Base-by-base conservation (phyloP, 2,329 filamentous ascomycete species). In the Ophiostoma himal-ulmi region DNA sequence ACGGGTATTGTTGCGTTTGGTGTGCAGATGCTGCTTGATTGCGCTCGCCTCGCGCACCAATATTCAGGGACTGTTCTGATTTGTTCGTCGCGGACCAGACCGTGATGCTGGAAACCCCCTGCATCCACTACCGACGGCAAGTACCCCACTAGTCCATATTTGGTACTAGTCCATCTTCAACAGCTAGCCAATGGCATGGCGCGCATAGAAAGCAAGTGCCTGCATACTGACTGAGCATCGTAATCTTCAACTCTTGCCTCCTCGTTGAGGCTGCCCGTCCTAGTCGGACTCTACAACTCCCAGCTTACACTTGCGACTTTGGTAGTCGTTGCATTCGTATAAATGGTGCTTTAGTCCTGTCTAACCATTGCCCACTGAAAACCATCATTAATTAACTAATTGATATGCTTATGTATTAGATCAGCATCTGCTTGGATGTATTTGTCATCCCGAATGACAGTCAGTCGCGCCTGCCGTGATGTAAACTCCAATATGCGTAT, bases 11-110 rank as follows among this genome's bases (percentile, higher is more conserved):
- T 26, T 22, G 20, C 22, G n/a, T 57, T 20, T 8, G 14, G 14
- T 44, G 39, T 57, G 26, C 13, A 22, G 48, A 22, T 57, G 37
- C 44, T 36, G 14, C 5, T 57, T 1, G 10, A 44, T 17, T 5
- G 39, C 14, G 39, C 26, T 30, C 26, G 1, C 26, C 26, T 30
- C 26, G 26, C 30, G 30, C 30, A 30, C 30, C 30, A 30, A 64
- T 39, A 37, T n/a, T 17, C 14, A 64, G 30, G 34, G 60, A 44
- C 20, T 41, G 30, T 13, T 68, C n/a, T 70, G 69, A 70, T 68
- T 44, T 57, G 67, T 17, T 65, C 69, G 66, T 68, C n/a, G 60
- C 60, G 70, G 67, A 39, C 67, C 60, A 69, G 70, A 52, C 70
- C 70, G 70, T 36, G 30, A 60, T 65, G 54, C 22, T 65, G 69